Evolutionary conservation across 2,329 filamentous ascomycete species (phyloP).

Genomic region (Sarocladiaceae sp.): DNA sequence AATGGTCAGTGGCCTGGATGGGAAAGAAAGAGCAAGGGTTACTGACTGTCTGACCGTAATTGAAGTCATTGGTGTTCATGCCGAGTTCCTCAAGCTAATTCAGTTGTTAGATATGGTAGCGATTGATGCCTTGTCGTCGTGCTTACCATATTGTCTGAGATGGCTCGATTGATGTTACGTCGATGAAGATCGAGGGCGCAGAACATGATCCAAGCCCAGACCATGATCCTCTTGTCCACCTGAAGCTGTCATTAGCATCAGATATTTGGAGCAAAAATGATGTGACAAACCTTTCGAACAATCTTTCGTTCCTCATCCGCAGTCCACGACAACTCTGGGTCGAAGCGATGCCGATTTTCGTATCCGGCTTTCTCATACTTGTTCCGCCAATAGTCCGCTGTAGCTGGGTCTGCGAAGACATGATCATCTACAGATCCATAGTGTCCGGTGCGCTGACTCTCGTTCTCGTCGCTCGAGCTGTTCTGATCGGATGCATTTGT

Average conservation of each 20-base stretch:
- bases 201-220: constrained; percentile 44
- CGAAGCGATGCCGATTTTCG: constrained; percentile 51
- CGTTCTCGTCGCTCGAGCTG: neutral
- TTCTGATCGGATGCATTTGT: neutral
- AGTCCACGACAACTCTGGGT: constrained; percentile 38
- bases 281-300: constrained; percentile 34
- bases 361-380: constrained; percentile 49
- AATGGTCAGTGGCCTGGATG: constrained; percentile 1
- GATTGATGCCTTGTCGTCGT: neutral
- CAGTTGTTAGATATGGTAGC: constrained; percentile 5
- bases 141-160: constrained; percentile 33
- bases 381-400: constrained; percentile 42
- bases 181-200: constrained; percentile 41
- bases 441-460: neutral
- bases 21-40: too few species aligned
- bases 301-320: constrained; percentile 43
- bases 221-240: constrained; percentile 41
- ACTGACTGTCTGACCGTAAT: constrained; percentile 35
- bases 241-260: constrained; percentile 27
- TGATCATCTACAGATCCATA: constrained; percentile 16
- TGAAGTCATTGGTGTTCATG: constrained; percentile 41
- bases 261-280: neutral
- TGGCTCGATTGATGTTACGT: constrained; percentile 40
- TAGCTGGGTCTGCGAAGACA: constrained; percentile 40
- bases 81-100: constrained; percentile 30